Evolutionary conservation across 1,139 yeast species (phyloP).

Genomic region (Candida labiduridarum): DNA sequence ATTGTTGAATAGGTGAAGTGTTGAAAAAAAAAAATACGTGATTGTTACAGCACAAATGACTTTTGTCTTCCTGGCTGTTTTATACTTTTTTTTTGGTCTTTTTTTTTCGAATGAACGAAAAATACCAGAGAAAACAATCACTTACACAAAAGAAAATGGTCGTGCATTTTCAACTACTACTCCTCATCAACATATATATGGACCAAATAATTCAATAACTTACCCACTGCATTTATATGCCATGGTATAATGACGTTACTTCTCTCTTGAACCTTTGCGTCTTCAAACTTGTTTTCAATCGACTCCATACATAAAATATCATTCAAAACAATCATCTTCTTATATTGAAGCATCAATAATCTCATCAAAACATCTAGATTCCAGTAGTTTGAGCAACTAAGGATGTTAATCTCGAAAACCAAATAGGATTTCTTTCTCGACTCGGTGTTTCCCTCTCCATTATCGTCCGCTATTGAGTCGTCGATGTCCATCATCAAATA

Average conservation of each 20-base stretch:
- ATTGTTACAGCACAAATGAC: background rate
- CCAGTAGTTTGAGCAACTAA: slow-evolving; percentile 72
- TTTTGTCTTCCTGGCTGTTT: background rate
- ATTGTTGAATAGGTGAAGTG: slow-evolving; percentile 5
- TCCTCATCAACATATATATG: slow-evolving; percentile 44
- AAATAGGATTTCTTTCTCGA: slow-evolving; percentile 22
- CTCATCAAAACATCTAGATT: slow-evolving; percentile 58
- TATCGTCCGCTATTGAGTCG: background rate
- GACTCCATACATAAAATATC: slow-evolving; percentile 40
- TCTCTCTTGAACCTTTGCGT: background rate
- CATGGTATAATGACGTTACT: slow-evolving; percentile 59
- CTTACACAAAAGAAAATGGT: background rate
- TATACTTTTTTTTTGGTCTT: background rate
- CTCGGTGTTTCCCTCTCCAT: background rate
- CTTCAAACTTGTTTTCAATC: slow-evolving; percentile 21
- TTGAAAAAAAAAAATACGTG: background rate
- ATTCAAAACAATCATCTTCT: slow-evolving; percentile 59
- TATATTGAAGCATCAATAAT: slow-evolving; percentile 64
- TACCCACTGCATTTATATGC: slow-evolving; percentile 79
- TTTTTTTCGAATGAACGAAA: slow-evolving; percentile 3
- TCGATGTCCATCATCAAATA: slow-evolving; percentile 51
- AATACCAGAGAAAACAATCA: background rate
- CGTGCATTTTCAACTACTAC: slow-evolving; percentile 12
- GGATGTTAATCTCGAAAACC: slow-evolving; percentile 60
- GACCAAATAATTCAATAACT: slow-evolving; percentile 53